These are phyloP conservation scores for Deinandra increscens DNA, from an alignment of 129 eudicot genomes.

Conservation along the genomic window DNA sequence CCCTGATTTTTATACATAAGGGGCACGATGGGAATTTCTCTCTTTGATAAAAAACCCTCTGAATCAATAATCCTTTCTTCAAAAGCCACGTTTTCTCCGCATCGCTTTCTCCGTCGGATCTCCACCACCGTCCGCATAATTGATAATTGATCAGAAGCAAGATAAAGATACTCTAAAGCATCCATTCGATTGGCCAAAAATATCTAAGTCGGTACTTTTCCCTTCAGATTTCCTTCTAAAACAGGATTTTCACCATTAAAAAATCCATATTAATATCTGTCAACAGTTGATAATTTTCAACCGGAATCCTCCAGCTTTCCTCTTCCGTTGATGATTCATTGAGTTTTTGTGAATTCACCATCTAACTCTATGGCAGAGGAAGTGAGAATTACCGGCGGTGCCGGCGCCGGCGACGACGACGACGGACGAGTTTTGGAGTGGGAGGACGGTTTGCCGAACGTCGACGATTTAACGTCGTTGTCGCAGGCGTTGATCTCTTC, in stretches of 20 bases:
- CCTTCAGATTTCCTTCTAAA: conserved; percentile 18
- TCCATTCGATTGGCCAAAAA: conserved; percentile 22
- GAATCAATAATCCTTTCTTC: too few relatives aligned
- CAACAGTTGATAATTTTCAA: conserved; percentile 7
- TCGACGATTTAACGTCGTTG: too few relatives aligned
- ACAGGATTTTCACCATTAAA: background rate
- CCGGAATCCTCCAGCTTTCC: background rate
- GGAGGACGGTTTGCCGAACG: too few relatives aligned
- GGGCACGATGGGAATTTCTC: too few relatives aligned
- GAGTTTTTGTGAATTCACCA: background rate
- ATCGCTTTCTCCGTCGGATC: too few relatives aligned
- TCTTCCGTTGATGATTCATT: background rate
- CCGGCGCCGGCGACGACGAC: too few relatives aligned
- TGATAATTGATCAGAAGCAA: background rate
- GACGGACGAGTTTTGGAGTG: too few relatives aligned
- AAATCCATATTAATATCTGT: conserved; percentile 20
- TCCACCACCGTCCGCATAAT: background rate
- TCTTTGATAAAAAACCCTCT: too few relatives aligned
- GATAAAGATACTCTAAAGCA: conserved; percentile 18
- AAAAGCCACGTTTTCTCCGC: too few relatives aligned
- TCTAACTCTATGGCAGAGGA: background rate
- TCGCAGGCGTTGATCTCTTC: too few relatives aligned
- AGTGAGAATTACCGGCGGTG: too few relatives aligned
- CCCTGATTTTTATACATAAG: too few relatives aligned
- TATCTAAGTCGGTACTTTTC: conserved; percentile 31